A percentile compares a stretch with the other conserved stretches of the same genome.
phyloP scores from a whole-genome alignment of 768 basidiomycete species.

The Suillus sp. region DNA sequence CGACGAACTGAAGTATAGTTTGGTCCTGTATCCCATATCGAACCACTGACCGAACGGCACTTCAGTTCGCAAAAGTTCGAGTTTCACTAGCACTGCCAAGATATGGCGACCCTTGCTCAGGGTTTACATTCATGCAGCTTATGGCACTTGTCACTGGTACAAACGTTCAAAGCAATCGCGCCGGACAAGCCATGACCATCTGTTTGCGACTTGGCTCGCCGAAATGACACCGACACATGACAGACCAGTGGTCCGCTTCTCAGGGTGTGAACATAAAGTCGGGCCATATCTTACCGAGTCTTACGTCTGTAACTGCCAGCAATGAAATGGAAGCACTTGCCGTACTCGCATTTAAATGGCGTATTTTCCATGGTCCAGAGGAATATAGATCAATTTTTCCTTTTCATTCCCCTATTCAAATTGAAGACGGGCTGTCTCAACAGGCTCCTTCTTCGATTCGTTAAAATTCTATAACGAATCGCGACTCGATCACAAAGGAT shows the following conservation, averaged over 20 bases:
- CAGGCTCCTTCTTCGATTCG: not conserved
- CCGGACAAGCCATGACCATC: not conserved
- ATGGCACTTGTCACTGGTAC: not conserved
- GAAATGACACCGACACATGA: not conserved
- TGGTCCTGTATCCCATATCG: not conserved
- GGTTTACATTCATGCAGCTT: not conserved
- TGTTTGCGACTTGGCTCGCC: not conserved
- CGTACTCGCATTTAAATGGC: not conserved
- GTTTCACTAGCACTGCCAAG: not conserved
- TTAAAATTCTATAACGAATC: not conserved
- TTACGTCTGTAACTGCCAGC: not conserved
- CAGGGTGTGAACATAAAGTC: too few relatives aligned
- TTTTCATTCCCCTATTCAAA: not conserved
- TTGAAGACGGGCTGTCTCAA: not conserved
- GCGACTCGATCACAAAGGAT: not conserved
- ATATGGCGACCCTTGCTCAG: not conserved
- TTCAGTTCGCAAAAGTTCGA: not conserved
- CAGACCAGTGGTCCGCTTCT: not conserved
- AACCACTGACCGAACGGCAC: not conserved
- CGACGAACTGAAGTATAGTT: not conserved
- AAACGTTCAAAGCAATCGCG: not conserved
- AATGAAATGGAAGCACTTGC: not conserved
- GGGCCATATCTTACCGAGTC: not conserved
- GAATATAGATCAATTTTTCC: not conserved
- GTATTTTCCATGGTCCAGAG: not conserved